A percentile compares a stretch with the other conserved stretches of the same genome.
Evolutionary conservation across 129 eudicot species (phyloP).

Genomic region (Flaveria robusta): DNA sequence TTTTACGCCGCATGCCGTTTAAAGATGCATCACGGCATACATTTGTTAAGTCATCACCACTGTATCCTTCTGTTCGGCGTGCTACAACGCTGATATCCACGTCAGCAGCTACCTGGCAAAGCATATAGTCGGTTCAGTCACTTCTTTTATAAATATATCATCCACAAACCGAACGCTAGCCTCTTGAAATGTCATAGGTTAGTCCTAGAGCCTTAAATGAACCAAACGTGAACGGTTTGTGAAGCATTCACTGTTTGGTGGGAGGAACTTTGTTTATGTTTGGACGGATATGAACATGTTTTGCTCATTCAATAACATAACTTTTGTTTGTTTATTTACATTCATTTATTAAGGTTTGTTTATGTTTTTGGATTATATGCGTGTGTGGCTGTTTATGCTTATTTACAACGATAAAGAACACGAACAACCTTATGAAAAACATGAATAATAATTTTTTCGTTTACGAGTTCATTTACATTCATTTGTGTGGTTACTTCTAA

Average conservation of each 20-base stretch:
- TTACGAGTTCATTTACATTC: too few species aligned
- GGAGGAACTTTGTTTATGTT: not conserved
- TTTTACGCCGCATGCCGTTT: slow-evolving; percentile 92
- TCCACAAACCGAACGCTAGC: not conserved
- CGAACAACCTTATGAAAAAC: too few species aligned
- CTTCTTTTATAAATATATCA: not conserved
- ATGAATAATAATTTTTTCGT: too few species aligned
- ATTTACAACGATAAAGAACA: too few species aligned
- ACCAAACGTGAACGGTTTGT: not conserved
- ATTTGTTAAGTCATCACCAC: slow-evolving; percentile 94
- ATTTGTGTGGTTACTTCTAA: too few species aligned
- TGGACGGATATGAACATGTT: not conserved
- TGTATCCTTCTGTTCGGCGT: slow-evolving; percentile 88
- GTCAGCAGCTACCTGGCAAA: slow-evolving; percentile 70
- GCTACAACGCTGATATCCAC: slow-evolving; percentile 91
- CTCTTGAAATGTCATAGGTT: not conserved
- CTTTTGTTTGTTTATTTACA: too few species aligned
- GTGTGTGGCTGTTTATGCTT: not conserved
- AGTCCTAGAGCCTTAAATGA: not conserved
- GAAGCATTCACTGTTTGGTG: not conserved
- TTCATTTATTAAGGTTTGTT: not conserved
- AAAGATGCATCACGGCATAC: slow-evolving; percentile 93
- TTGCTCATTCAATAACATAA: too few species aligned
- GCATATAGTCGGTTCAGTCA: not conserved
- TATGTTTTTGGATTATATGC: not conserved